Evolutionary conservation across 257 asterid species (phyloP).

Genomic region (Gentiana dahurica): DNA sequence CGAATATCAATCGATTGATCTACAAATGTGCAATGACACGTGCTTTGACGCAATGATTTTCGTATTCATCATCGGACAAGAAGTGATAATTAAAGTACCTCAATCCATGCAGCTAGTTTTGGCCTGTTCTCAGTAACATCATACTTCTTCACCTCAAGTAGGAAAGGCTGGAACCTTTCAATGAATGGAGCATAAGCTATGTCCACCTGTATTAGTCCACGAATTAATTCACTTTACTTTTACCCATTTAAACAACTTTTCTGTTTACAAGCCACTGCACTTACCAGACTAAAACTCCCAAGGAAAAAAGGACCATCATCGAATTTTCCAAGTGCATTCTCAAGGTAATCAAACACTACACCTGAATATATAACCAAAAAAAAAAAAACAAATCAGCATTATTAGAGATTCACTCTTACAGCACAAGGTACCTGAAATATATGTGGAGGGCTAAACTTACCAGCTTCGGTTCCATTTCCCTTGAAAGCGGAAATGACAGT

Average conservation of each 20-base stretch:
- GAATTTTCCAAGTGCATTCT: conserved; percentile 40
- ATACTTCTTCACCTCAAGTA: conserved; percentile 26
- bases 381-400: no score
- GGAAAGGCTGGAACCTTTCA: conserved; percentile 46
- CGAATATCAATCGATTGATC: no score
- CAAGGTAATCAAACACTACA: conserved; percentile 46
- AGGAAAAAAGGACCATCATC: conserved; percentile 61
- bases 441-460: no score
- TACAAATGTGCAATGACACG: no score
- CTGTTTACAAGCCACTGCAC: no score
- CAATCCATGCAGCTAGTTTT: conserved; percentile 40
- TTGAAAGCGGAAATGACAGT: conserved; percentile 23
- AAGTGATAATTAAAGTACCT: conserved; percentile 12
- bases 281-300: conserved; percentile 46
- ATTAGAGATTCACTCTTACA: no score
- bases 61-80: no score
- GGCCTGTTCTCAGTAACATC: conserved; percentile 55
- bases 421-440: no score
- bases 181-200: conserved; percentile 48
- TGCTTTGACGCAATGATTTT: no score
- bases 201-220: conserved; percentile 14
- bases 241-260: no score
- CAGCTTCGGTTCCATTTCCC: conserved; percentile 22
- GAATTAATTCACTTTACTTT: no score
- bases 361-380: conserved; percentile 27